Percentiles rank a stretch among this genome's conserved stretches.
phyloP scores from a whole-genome alignment of 331 rosid species.

The Saraca asoca region DNA sequence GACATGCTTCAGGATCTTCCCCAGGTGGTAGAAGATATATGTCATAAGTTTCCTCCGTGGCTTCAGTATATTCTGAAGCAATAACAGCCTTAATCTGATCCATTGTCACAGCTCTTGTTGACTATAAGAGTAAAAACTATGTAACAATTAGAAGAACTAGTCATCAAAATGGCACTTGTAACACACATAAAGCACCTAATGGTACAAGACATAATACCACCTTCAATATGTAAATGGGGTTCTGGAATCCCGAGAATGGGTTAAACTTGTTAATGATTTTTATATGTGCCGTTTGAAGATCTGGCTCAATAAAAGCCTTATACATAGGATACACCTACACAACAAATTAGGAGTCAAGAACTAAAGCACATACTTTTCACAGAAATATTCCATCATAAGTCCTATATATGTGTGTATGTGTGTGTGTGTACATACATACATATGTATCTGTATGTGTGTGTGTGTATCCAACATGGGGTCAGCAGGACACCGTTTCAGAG shows the following conservation, averaged over 20 bases:
- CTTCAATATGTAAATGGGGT: conserved; percentile 91
- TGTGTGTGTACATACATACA: no score
- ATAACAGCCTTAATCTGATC: conserved; percentile 80
- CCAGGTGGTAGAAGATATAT: conserved; percentile 99
- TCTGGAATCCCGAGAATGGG: conserved; percentile 96
- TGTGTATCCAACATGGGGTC: conserved; percentile 37
- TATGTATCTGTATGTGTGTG: background rate
- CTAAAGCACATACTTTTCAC: conserved; percentile 28
- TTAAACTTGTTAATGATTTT: conserved; percentile 90
- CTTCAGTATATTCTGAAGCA: conserved; percentile 71
- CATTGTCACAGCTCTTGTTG: conserved; percentile 69
- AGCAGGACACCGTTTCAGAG: conserved; percentile 87
- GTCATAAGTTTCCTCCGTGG: conserved; percentile 92
- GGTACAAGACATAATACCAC: conserved; percentile 39
- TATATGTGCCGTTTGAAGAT: conserved; percentile 96
- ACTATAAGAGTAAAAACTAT: conserved; percentile 49
- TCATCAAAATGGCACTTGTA: conserved; percentile 18
- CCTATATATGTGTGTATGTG: conserved; percentile 1
- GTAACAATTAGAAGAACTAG: conserved; percentile 7
- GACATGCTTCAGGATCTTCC: conserved; percentile 99
- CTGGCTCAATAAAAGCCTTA: conserved; percentile 98
- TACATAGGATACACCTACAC: conserved; percentile 96
- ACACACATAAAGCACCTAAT: conserved; percentile 18
- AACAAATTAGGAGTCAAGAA: conserved; percentile 29
- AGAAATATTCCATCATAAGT: conserved; percentile 20